These are phyloP conservation scores for Senna siamea DNA, from an alignment of 306 rosid species.

Conservation along the genomic window DNA sequence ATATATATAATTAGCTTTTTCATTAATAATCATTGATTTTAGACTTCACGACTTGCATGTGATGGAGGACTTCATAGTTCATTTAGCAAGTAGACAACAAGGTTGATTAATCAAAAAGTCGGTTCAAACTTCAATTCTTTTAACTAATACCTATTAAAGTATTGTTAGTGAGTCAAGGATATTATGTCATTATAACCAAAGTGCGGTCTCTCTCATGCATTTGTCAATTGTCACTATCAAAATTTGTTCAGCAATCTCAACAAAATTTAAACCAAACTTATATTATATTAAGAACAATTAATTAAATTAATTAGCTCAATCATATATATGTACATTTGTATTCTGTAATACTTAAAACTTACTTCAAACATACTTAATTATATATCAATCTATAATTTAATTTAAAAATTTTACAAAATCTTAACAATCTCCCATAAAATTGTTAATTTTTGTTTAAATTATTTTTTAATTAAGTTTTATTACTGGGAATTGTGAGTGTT, in stretches of 20 bases:
- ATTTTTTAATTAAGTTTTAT: background rate
- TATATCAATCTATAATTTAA: too few relatives aligned
- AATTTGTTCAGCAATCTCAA: background rate
- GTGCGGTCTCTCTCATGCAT: constrained; percentile 25
- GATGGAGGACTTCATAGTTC: background rate
- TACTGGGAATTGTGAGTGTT: background rate
- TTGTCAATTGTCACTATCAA: constrained; percentile 32
- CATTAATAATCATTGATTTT: too few relatives aligned
- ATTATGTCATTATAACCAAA: constrained; percentile 23
- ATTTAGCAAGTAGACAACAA: background rate
- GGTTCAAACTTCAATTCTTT: constrained; percentile 46
- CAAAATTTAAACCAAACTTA: background rate
- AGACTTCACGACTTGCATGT: too few relatives aligned
- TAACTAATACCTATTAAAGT: constrained; percentile 43
- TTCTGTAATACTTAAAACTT: too few relatives aligned
- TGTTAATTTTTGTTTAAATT: background rate
- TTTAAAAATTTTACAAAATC: too few relatives aligned
- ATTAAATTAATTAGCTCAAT: too few relatives aligned
- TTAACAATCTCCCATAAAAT: too few relatives aligned
- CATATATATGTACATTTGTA: too few relatives aligned
- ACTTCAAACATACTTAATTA: too few relatives aligned
- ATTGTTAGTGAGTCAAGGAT: constrained; percentile 39
- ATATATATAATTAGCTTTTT: too few relatives aligned
- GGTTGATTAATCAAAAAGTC: background rate
- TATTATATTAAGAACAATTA: too few relatives aligned